Conservation (phyloP, 495 filamentous ascomycete species). For the Tuber umbilicatum region DNA sequence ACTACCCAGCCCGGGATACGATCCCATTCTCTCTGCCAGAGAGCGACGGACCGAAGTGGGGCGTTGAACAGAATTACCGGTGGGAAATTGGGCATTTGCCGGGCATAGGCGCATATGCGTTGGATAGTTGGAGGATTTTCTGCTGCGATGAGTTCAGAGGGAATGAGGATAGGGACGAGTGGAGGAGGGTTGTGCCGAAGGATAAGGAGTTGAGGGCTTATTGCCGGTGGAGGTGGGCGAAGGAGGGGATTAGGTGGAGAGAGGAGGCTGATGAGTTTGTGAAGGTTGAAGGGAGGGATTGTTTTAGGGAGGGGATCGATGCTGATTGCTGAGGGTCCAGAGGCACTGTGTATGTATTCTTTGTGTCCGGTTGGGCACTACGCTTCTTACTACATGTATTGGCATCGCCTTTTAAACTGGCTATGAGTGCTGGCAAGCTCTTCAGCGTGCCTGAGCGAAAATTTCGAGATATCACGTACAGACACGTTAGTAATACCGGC, state of each 20-base stretch:
- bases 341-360: not conserved
- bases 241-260: slow-evolving; percentile 73
- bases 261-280: slow-evolving; percentile 15
- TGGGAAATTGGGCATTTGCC: slow-evolving; percentile 88
- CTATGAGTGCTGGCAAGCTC: not conserved
- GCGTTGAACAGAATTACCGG: slow-evolving; percentile 24
- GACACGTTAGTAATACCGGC: too few species aligned
- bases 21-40: slow-evolving; percentile 24
- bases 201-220: slow-evolving; percentile 89
- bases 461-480: not conserved
- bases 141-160: slow-evolving; percentile 72
- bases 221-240: slow-evolving; percentile 84
- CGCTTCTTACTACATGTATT: not conserved
- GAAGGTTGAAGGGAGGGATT: not conserved
- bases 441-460: not conserved
- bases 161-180: slow-evolving; percentile 59
- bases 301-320: not conserved
- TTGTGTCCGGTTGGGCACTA: not conserved
- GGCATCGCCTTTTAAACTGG: not conserved
- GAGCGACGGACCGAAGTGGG: slow-evolving; percentile 34
- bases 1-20: slow-evolving; percentile 56
- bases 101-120: slow-evolving; percentile 72
- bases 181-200: slow-evolving; percentile 74
- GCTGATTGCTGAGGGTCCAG: not conserved
- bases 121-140: slow-evolving; percentile 93